Evolutionary conservation across 2,329 filamentous ascomycete genomes (phyloP).

Genomic region (Penicillium sp.): DNA sequence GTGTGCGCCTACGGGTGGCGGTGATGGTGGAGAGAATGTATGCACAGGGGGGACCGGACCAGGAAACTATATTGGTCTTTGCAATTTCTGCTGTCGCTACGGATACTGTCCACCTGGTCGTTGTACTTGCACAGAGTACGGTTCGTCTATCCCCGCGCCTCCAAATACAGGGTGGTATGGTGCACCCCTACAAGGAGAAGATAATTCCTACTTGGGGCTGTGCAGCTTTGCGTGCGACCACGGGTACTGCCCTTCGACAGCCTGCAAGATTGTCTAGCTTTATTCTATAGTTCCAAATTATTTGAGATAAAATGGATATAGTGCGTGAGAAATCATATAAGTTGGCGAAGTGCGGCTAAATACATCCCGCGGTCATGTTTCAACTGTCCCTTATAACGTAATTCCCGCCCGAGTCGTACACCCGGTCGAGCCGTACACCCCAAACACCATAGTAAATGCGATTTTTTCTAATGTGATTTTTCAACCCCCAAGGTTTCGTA

Average conservation of each 20-base stretch:
- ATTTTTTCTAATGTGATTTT: too few species aligned
- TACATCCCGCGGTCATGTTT: too few species aligned
- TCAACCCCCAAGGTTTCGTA: too few species aligned
- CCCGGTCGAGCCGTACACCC: too few species aligned
- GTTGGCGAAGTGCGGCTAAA: too few species aligned
- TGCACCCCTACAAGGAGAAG: conserved; percentile 24
- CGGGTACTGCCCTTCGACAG: conserved; percentile 50
- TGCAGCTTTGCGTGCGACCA: conserved; percentile 54
- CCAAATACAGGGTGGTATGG: conserved; percentile 28
- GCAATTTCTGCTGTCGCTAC: conserved; percentile 34
- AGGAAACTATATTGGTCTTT: conserved; percentile 35
- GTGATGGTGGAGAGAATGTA: conserved; percentile 2
- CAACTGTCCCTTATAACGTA: too few species aligned
- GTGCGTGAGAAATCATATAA: neutral
- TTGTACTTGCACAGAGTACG: conserved; percentile 35
- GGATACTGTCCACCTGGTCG: conserved; percentile 37
- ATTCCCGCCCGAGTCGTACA: too few species aligned
- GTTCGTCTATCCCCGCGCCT: conserved; percentile 26
- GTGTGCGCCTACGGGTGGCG: conserved; percentile 1
- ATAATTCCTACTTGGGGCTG: conserved; percentile 48
- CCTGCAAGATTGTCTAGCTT: conserved; percentile 16
- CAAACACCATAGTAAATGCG: too few species aligned
- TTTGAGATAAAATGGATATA: neutral
- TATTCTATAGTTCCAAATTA: neutral
- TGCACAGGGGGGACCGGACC: conserved; percentile 35